phyloP scores from a whole-genome alignment of 2,329 filamentous ascomycete species.

The Berkeleyomyces rouxiae region DNA sequence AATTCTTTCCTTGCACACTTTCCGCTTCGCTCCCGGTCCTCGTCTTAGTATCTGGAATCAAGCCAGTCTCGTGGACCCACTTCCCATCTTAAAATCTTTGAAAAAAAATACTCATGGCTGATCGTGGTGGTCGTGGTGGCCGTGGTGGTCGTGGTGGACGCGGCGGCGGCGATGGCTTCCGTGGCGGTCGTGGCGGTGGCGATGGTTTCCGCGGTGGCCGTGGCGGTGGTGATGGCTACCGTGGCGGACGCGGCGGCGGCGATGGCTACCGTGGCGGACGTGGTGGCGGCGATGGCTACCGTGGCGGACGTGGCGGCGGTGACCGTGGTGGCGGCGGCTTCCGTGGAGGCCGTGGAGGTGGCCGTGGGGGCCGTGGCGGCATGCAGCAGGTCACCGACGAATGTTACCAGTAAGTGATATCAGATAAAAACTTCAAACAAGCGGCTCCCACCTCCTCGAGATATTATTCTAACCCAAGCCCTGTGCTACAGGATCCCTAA shows the following conservation, averaged over 20 bases:
- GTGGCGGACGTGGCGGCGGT: constrained; percentile 16
- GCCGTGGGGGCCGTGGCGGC: constrained; percentile 15
- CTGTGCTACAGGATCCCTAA: constrained; percentile 3
- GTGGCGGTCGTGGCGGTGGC: constrained; percentile 13
- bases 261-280: constrained; percentile 15
- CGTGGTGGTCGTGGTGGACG: constrained; percentile 13
- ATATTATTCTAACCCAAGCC: neutral
- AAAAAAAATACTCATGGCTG: constrained; percentile 5
- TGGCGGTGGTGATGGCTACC: constrained; percentile 16
- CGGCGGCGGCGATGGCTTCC: constrained; percentile 16
- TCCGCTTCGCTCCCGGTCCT: no score
- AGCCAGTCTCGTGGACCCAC: neutral
- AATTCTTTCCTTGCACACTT: no score
- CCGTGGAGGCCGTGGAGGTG: constrained; percentile 14
- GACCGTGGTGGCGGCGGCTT: constrained; percentile 16
- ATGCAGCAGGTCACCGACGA: constrained; percentile 16
- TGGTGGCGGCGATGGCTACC: constrained; percentile 14
- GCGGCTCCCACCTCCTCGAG: neutral
- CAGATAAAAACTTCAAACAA: neutral
- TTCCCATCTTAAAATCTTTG: neutral
- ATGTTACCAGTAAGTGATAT: constrained; percentile 14
- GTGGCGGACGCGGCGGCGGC: constrained; percentile 13
- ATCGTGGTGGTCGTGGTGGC: constrained; percentile 9
- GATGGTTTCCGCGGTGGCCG: constrained; percentile 13
- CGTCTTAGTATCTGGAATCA: neutral